These are phyloP conservation scores for Jatropha curcas DNA, from an alignment of 345 rosid genomes.

Conservation along the genomic window DNA sequence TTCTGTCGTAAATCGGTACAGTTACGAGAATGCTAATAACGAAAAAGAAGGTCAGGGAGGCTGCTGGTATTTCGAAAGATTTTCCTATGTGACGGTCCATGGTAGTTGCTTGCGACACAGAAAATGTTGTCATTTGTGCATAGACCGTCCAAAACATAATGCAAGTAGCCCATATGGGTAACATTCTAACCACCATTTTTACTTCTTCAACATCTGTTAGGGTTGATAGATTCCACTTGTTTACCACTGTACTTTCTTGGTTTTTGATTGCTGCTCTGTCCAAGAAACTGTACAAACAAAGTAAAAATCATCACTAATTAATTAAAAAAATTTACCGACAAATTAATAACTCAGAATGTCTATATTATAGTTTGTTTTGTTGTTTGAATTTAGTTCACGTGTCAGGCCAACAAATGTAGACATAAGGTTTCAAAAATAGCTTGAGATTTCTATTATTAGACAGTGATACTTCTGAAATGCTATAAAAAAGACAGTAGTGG, in stretches of 20 bases:
- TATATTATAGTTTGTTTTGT: neutral
- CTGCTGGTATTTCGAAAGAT: conserved; percentile 74
- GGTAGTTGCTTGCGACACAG: conserved; percentile 88
- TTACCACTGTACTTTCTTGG: conserved; percentile 30
- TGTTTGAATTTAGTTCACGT: neutral
- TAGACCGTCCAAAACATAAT: conserved; percentile 94
- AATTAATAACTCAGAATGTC: too few species aligned
- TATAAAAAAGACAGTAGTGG: too few species aligned
- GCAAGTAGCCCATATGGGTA: conserved; percentile 92
- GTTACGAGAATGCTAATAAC: conserved; percentile 83
- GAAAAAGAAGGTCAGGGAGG: conserved; percentile 73
- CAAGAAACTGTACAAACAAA: conserved; percentile 57
- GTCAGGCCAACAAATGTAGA: neutral
- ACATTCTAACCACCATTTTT: conserved; percentile 77
- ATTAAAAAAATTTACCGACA: too few species aligned
- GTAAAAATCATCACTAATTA: neutral
- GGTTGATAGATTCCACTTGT: conserved; percentile 82
- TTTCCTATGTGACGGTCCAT: conserved; percentile 85
- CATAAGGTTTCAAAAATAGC: neutral
- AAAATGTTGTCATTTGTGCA: conserved; percentile 91
- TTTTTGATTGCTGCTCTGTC: conserved; percentile 81
- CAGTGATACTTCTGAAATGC: too few species aligned
- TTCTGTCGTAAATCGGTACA: conserved; percentile 74
- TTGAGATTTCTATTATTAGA: conserved; percentile 11
- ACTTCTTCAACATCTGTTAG: conserved; percentile 94